These are phyloP conservation scores for Corylus avellana DNA, from an alignment of 306 rosid genomes.

Conservation along the genomic window DNA sequence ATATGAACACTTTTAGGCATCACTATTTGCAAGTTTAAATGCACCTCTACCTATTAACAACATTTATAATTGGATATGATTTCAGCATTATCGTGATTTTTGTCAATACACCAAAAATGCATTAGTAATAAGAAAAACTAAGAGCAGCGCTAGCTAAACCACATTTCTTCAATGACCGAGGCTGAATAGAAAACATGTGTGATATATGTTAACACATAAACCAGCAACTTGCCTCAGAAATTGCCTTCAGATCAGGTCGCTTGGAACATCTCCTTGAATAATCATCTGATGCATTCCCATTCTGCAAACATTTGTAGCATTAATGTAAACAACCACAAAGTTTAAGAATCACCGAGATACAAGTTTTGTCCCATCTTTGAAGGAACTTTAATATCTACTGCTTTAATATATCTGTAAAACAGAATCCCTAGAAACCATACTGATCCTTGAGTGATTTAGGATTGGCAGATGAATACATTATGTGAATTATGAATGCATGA, in stretches of 20 bases:
- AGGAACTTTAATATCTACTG: background rate
- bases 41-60: background rate
- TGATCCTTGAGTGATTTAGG: background rate
- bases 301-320: constrained; percentile 27
- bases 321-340: background rate
- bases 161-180: background rate
- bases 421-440: background rate
- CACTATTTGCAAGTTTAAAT: background rate
- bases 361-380: background rate
- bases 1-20: background rate
- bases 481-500: background rate
- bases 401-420: background rate
- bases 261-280: constrained; percentile 25
- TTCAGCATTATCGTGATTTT: background rate
- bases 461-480: background rate
- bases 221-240: constrained; percentile 35
- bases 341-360: background rate
- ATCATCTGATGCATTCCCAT: constrained; percentile 13
- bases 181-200: background rate
- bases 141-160: background rate
- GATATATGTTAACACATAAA: background rate
- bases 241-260: constrained; percentile 43
- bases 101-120: background rate
- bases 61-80: background rate
- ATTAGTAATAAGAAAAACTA: background rate